These are phyloP conservation scores for Scedosporium dehoogii DNA, from an alignment of 2,329 filamentous ascomycete species.

Conservation along the genomic window DNA sequence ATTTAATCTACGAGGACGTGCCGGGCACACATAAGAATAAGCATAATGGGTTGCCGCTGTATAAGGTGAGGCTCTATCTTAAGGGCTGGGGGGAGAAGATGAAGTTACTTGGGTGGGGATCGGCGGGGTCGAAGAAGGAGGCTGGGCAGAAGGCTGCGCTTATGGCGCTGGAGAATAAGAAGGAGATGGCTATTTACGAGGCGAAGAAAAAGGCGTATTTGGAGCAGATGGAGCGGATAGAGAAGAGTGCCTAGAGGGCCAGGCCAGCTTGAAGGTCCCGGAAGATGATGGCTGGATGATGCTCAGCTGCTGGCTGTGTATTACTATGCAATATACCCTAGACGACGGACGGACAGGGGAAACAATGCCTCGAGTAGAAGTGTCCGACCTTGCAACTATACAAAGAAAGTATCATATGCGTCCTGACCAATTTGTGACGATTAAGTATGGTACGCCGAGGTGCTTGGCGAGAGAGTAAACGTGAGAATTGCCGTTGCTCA, in stretches of 20 bases:
- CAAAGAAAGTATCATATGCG: no score
- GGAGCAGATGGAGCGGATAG: slow-evolving; percentile 12
- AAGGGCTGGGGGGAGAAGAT: slow-evolving; percentile 59
- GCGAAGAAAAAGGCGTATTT: slow-evolving; percentile 37
- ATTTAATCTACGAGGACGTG: slow-evolving; percentile 51
- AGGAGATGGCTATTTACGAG: slow-evolving; percentile 42
- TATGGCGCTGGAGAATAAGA: slow-evolving; percentile 55
- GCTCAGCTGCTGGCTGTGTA: no score
- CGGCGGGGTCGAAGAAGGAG: slow-evolving; percentile 57
- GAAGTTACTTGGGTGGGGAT: slow-evolving; percentile 52
- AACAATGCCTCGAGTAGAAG: no score
- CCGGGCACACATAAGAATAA: slow-evolving; percentile 43
- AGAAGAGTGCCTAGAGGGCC: not conserved
- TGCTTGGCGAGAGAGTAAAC: no score
- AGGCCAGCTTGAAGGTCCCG: not conserved
- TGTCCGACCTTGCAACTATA: no score
- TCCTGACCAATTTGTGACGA: no score
- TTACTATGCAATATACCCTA: no score
- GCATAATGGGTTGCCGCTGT: slow-evolving; percentile 43
- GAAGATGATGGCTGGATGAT: not conserved
- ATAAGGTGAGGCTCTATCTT: slow-evolving; percentile 54
- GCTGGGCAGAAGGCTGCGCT: slow-evolving; percentile 58
- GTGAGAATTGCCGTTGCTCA: no score
- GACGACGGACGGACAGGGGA: no score
- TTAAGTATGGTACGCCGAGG: no score